Base-by-base conservation (phyloP, 805 yeast genomes). In the Metschnikowia anglica region DNA sequence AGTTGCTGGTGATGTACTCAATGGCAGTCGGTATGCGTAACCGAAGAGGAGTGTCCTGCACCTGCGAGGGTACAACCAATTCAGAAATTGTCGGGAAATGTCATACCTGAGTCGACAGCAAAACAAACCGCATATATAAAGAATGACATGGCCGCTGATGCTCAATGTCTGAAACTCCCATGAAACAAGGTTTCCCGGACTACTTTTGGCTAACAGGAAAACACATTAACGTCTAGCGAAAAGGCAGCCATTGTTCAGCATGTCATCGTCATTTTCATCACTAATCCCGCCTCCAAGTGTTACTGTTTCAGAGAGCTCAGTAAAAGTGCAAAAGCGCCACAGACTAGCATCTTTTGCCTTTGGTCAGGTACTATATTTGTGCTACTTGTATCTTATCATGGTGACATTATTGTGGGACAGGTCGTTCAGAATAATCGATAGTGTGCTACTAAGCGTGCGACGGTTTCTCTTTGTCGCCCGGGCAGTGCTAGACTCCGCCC, bases 401-500 rank as follows among this genome's bases (percentile, higher is more conserved):
- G 32, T 44, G 26, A 29, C 41, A 20, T 36, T 18, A 17, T 15
- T 48, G 10, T 40, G 43, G 27, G 36, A 35, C 36, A 42, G 13
- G 25, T 12, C 43, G 4, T 27, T 7, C 8, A 39, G 31, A 26
- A 16, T 47, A 3, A 21, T 51, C 16, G 54, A 52, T 27, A 42
- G 51, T 6, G n/a, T 36, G 7, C 36, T 54, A 5, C 48, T 44
- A 34, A 47, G 46, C 17, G 26, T 55, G 9, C 51, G 51, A 25
- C 46, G 46, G 24, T 37, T 36, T 9, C 30, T 49, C 25, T 44
- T 49, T 38, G 29, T 47, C 17, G 36, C 54, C 20, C 33, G 51
- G 35, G 37, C 46, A 13, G 39, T 48, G 11, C 35, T 52, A 5
- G 61, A 59, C 12, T 39, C 49, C 4, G 34, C 52, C n/a, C 39